Conservation (phyloP, 805 yeast species). For the Saccharomycopsis sp. region DNA sequence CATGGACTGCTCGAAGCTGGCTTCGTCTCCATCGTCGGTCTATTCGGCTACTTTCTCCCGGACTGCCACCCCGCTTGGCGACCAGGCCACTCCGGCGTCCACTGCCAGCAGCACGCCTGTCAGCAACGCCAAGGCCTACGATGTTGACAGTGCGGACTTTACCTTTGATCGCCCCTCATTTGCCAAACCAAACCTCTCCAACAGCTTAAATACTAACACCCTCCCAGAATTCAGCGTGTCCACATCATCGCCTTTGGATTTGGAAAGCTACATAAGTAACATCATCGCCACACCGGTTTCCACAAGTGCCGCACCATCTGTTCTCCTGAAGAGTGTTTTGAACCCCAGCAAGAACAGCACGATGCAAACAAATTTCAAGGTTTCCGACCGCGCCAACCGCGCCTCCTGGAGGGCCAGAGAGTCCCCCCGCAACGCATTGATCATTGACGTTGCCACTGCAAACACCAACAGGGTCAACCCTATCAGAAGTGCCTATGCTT, state of each 20-base stretch:
- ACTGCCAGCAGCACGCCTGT: constrained; percentile 19
- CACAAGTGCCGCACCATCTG: not conserved
- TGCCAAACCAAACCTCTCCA: not conserved
- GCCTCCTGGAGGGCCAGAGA: not conserved
- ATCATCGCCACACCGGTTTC: constrained; percentile 6
- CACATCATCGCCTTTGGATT: constrained; percentile 9
- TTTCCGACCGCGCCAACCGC: not conserved
- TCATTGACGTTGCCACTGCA: constrained; percentile 15
- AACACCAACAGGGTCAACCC: constrained; percentile 13
- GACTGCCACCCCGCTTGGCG: constrained; percentile 13
- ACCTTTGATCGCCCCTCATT: constrained; percentile 1
- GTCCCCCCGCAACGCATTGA: constrained; percentile 6
- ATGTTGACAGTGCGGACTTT: constrained; percentile 2
- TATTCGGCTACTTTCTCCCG: constrained; percentile 17
- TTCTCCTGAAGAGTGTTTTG: not conserved
- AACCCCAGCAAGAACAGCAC: not conserved
- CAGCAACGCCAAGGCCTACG: constrained; percentile 7
- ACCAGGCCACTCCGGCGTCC: constrained; percentile 11
- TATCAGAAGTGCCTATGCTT: constrained; percentile 8
- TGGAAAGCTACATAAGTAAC: constrained; percentile 16
- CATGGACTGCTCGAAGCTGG: not conserved
- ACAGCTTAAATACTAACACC: not conserved
- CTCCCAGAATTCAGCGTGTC: constrained; percentile 7
- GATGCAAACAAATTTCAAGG: not conserved
- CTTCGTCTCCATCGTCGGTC: constrained; percentile 14